A percentile compares a stretch with the other conserved stretches of the same genome.
Conservation (phyloP, 202 grass and related monocot species). For the Musa balbisiana region DNA sequence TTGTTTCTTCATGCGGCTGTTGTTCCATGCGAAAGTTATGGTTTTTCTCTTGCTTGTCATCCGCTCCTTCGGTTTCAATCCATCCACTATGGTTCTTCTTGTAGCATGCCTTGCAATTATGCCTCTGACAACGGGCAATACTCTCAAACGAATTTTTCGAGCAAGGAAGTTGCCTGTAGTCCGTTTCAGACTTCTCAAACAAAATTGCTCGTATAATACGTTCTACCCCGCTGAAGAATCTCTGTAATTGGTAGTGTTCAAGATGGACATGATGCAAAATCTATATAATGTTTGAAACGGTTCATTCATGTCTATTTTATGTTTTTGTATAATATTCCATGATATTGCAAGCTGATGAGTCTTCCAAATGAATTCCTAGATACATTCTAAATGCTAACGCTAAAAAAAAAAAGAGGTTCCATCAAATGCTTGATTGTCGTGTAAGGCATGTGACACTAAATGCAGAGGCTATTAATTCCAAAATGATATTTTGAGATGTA, state of each 20-base stretch:
- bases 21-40: constrained; percentile 13
- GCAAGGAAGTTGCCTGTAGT: too few species aligned
- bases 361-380: neutral
- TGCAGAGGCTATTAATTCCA: neutral
- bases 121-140: too few species aligned
- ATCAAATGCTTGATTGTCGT: neutral
- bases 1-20: neutral
- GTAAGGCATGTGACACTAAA: neutral
- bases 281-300: neutral
- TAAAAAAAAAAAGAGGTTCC: neutral
- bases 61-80: neutral
- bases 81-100: neutral
- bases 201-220: too few species aligned
- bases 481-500: too few species aligned
- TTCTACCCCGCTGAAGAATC: neutral
- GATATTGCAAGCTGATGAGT: neutral
- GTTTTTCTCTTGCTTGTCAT: neutral
- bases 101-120: neutral
- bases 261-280: neutral
- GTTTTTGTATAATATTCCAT: neutral
- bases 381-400: neutral
- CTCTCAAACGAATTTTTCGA: too few species aligned
- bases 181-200: too few species aligned
- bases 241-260: neutral
- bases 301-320: neutral